Evolutionary conservation across 2,329 filamentous ascomycete genomes (phyloP), one percentile per base, ranked within the genome.

Genomic region (Trichoderma atrobrunneum): DNA sequence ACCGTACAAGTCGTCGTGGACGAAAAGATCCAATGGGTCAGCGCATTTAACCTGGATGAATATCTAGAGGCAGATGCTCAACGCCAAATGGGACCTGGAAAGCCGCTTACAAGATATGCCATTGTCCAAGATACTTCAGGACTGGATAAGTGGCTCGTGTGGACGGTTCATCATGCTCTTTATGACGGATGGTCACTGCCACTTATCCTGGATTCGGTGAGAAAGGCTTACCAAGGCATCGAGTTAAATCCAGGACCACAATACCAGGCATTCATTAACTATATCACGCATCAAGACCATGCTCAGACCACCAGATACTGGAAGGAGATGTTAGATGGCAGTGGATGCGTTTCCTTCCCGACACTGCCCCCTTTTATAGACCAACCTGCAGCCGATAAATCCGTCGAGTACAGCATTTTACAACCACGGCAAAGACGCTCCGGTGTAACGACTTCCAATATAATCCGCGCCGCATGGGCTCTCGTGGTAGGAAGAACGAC

Each of bases 401-500:
- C 43, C 7, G 11, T 51, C 1, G 11, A 21, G 5, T 28, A 48
- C 24, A 14, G 1, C 10, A 30, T 30, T 32, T 11, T 7, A 59
- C 28, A 30, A 28, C 24, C 16, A 59, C 16, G 5, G 4, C 21
- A 16, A 24, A 26, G 24, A 57, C 24, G 12, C 24, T 64, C 26
- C 12, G 21, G 43, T 26, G 61, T 67, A 2, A 77, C 74, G 1
- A 57, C 59, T 1, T 72, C 75, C 0, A 74, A 62, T 1, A 7
- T 75, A 1, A 34, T 77, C 6, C 73, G 75, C 0, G 84, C 85
- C 34, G 87, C 88, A 0, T 83, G 86, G 75, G 83, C 84, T 11
- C 84, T 86, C 59, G 76, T 91, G 3, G 76, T 89, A 5, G 79
- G 83, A 26, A 79, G 80, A 12, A 89, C 89, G 73, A 76, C 82